phyloP scores from a whole-genome alignment of 169 alveolate species.

The Cryptosporidium muris region DNA sequence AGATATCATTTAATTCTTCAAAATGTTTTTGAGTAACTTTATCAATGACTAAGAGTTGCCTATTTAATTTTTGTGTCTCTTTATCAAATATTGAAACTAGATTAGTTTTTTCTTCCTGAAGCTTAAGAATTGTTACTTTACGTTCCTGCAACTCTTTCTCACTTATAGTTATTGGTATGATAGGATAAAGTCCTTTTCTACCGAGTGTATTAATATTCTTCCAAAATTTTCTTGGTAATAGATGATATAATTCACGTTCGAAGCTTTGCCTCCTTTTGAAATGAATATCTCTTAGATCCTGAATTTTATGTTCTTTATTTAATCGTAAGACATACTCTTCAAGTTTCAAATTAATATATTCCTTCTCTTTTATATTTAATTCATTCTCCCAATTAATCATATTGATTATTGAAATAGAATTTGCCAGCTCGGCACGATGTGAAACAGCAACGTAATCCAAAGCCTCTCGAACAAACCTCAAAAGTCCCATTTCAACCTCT shows the following conservation, averaged over 20 bases:
- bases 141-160: constrained; percentile 60
- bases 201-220: constrained; percentile 35
- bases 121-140: constrained; percentile 33
- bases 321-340: constrained; percentile 47
- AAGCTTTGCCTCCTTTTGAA: constrained; percentile 26
- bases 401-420: constrained; percentile 35
- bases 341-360: constrained; percentile 24
- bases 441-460: constrained; percentile 62
- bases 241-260: constrained; percentile 32
- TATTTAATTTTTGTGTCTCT: constrained; percentile 39
- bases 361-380: constrained; percentile 12
- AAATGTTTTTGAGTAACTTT: constrained; percentile 40
- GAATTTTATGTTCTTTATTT: constrained; percentile 39
- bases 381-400: constrained; percentile 57
- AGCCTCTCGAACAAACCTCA: constrained; percentile 59
- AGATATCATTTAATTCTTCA: constrained; percentile 64
- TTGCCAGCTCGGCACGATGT: constrained; percentile 49
- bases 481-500: constrained; percentile 43
- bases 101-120: constrained; percentile 61
- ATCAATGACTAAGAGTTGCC: constrained; percentile 40
- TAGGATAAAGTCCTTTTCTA: constrained; percentile 58
- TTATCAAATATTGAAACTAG: constrained; percentile 30
- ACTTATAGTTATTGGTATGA: constrained; percentile 35
- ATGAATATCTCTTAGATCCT: constrained; percentile 44
- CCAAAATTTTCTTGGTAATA: constrained; percentile 55